Conservation (phyloP, 2,329 filamentous ascomycete genomes). For the Metarhizium guizhouense region DNA sequence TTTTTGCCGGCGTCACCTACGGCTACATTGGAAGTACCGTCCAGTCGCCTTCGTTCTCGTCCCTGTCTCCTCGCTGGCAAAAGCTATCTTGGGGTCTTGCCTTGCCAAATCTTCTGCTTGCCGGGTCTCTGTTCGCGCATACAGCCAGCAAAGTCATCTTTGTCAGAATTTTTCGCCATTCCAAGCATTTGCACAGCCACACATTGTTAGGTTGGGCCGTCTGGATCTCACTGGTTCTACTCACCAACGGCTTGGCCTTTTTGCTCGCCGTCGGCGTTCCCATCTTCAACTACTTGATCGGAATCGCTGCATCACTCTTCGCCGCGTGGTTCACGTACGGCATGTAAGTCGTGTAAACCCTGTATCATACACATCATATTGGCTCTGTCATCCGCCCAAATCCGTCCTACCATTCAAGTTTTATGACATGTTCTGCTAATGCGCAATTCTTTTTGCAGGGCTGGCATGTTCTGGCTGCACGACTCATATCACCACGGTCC, state of each 20-base stretch:
- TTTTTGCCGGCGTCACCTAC: slow-evolving; percentile 42
- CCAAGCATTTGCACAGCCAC: slow-evolving; percentile 36
- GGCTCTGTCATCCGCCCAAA: background rate
- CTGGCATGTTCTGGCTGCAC: slow-evolving; percentile 43
- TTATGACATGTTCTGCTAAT: background rate
- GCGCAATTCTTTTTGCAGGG: slow-evolving; percentile 10
- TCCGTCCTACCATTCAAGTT: background rate
- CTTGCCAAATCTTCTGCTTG: slow-evolving; percentile 40
- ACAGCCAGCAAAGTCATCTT: slow-evolving; percentile 43
- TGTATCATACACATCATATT: background rate
- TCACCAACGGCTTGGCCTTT: slow-evolving; percentile 36
- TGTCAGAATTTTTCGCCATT: slow-evolving; percentile 36
- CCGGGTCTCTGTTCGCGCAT: slow-evolving; percentile 39
- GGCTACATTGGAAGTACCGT: slow-evolving; percentile 38
- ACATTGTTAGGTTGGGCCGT: slow-evolving; percentile 35
- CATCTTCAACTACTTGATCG: slow-evolving; percentile 44
- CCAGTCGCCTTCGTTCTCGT: slow-evolving; percentile 37
- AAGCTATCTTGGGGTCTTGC: slow-evolving; percentile 43
- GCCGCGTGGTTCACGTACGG: slow-evolving; percentile 47
- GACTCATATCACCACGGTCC: slow-evolving; percentile 34
- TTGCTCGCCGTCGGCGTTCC: slow-evolving; percentile 38
- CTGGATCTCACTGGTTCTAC: slow-evolving; percentile 36
- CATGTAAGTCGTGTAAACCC: slow-evolving; percentile 16
- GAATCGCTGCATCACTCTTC: slow-evolving; percentile 40
- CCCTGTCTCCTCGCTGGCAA: slow-evolving; percentile 32